phyloP scores from a whole-genome alignment of 1,139 yeast genomes.

The Yamadazyma triangularis region DNA sequence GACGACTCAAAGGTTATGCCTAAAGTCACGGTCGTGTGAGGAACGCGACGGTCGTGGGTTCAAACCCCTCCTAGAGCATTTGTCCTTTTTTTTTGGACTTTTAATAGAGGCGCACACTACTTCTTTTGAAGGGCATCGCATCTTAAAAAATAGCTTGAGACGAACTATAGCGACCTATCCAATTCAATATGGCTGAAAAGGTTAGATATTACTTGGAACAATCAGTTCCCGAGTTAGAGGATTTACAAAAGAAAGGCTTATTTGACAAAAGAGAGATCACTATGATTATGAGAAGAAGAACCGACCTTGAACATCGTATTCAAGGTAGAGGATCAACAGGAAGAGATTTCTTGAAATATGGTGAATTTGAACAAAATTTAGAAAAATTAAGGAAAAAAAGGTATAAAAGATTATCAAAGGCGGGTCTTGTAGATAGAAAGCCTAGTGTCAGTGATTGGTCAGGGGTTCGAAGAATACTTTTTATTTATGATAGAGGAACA shows the following conservation, averaged over 20 bases:
- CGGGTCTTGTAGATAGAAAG: conserved; percentile 44
- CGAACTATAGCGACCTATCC: conserved; percentile 2
- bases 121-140: conserved; percentile 8
- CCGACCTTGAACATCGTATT: conserved; percentile 91
- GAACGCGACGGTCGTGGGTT: conserved; percentile 59
- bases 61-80: conserved; percentile 55
- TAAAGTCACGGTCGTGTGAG: conserved; percentile 54
- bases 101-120: background rate
- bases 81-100: conserved; percentile 26
- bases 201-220: conserved; percentile 76
- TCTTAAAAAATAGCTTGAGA: conserved; percentile 5
- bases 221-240: conserved; percentile 90
- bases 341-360: conserved; percentile 73
- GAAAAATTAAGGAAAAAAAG: conserved; percentile 78
- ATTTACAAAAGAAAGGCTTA: conserved; percentile 73
- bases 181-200: conserved; percentile 56
- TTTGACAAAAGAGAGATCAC: conserved; percentile 79
- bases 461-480: conserved; percentile 74
- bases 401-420: conserved; percentile 54
- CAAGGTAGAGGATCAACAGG: conserved; percentile 80
- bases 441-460: conserved; percentile 84
- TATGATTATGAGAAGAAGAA: conserved; percentile 85
- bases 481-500: conserved; percentile 81
- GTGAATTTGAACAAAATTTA: conserved; percentile 75
- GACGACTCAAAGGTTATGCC: conserved; percentile 46